These are phyloP conservation scores for Pyrenochaeta sp. DNA, from an alignment of 2,329 filamentous ascomycete species.

Conservation along the genomic window DNA sequence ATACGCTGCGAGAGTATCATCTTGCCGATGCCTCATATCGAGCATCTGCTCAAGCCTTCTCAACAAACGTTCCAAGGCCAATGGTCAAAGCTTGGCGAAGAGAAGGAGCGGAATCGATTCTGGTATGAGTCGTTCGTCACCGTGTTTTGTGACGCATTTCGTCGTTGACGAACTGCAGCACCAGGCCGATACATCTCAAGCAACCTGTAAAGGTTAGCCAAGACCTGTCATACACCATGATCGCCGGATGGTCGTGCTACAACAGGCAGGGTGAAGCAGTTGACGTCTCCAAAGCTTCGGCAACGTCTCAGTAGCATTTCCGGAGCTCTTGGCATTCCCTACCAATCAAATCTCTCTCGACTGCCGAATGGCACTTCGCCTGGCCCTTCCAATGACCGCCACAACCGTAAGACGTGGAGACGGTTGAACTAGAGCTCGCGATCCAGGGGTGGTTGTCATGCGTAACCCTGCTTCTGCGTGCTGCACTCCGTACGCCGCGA, in stretches of 20 bases:
- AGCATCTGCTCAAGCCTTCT: too few relatives aligned
- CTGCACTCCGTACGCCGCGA: too few relatives aligned
- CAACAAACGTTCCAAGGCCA: too few relatives aligned
- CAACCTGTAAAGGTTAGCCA: slow-evolving; percentile 1
- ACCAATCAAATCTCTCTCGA: slow-evolving; percentile 34
- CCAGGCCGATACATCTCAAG: too few relatives aligned
- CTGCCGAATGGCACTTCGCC: too few relatives aligned
- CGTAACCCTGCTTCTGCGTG: slow-evolving; percentile 17
- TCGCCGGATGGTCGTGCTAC: slow-evolving; percentile 13
- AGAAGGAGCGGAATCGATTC: too few relatives aligned
- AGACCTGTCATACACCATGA: slow-evolving; percentile 10
- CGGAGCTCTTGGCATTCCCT: slow-evolving; percentile 18
- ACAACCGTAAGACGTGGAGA: slow-evolving; percentile 14
- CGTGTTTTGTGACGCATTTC: slow-evolving; percentile 7
- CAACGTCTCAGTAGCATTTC: slow-evolving; percentile 25
- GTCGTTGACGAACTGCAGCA: too few relatives aligned
- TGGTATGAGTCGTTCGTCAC: too few relatives aligned
- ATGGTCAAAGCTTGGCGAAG: too few relatives aligned
- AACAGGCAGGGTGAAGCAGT: slow-evolving; percentile 32
- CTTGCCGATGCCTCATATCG: too few relatives aligned
- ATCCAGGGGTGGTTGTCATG: slow-evolving; percentile 36
- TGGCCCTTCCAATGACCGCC: slow-evolving; percentile 5
- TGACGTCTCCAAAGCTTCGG: slow-evolving; percentile 39
- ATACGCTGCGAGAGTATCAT: too few relatives aligned
- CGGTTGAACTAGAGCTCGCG: slow-evolving; percentile 9